Percentiles rank a stretch among this genome's conserved stretches.
Evolutionary conservation across 1,284 basidiomycete species (phyloP).

Genomic region (Apiotrichum gamsii): DNA sequence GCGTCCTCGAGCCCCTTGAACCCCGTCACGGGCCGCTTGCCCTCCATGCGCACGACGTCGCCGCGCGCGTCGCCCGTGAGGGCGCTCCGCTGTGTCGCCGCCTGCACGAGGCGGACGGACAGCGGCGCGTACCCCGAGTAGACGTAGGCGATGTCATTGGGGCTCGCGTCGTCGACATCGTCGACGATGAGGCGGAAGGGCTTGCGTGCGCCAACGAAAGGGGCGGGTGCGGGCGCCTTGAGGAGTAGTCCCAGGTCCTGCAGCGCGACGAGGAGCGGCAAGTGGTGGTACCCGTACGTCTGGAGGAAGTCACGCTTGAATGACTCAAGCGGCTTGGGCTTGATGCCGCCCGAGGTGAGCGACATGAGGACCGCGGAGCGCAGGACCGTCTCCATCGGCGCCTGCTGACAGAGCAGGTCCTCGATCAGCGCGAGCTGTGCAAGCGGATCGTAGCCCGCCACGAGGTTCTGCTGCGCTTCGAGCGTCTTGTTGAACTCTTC

Average conservation of each 20-base stretch:
- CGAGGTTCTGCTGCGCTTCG: constrained; percentile 93
- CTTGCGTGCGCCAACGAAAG: constrained; percentile 69
- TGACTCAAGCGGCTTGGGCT: constrained; percentile 75
- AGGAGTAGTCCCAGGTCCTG: constrained; percentile 61
- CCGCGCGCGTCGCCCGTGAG: constrained; percentile 49
- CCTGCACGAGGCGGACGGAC: constrained; percentile 84
- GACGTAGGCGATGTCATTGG: constrained; percentile 89
- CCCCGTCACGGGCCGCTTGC: constrained; percentile 63
- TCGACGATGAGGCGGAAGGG: constrained; percentile 87
- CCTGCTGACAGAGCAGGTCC: constrained; percentile 76
- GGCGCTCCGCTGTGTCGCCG: constrained; percentile 80
- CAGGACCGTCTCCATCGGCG: constrained; percentile 67
- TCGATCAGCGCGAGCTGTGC: constrained; percentile 75
- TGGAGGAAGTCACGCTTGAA: constrained; percentile 89
- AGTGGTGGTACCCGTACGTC: constrained; percentile 85
- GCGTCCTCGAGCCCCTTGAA: constrained; percentile 97
- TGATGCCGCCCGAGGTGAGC: constrained; percentile 77
- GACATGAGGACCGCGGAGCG: constrained; percentile 80
- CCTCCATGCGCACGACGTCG: constrained; percentile 43
- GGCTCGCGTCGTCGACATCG: constrained; percentile 61
- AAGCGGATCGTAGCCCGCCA: constrained; percentile 77
- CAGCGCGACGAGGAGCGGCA: constrained; percentile 78
- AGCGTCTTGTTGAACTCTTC: constrained; percentile 85
- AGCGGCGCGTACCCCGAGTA: constrained; percentile 97
- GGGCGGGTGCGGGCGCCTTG: constrained; percentile 45